A percentile compares a stretch with the other conserved stretches of the same genome.
Evolutionary conservation across 139 green algal genomes (phyloP).

Genomic region (Auxenochlorella pyrenoidosa): DNA sequence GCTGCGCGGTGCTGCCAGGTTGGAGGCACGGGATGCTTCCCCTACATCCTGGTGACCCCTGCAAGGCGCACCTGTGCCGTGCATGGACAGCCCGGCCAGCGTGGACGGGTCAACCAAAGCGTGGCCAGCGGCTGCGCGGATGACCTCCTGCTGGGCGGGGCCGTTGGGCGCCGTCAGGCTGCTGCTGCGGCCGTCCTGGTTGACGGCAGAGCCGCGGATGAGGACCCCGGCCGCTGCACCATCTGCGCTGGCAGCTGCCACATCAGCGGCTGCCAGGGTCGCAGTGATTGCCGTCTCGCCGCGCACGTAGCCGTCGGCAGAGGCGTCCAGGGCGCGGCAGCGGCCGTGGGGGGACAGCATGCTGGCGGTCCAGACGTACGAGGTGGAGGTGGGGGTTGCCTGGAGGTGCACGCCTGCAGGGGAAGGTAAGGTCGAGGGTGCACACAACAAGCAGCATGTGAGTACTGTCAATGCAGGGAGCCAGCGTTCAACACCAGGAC

Average conservation of each 20-base stretch:
- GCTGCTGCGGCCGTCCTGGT: slow-evolving; percentile 83
- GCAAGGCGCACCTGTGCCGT: slow-evolving; percentile 73
- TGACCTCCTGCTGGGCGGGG: slow-evolving; percentile 83
- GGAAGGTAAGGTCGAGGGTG: too few relatives aligned
- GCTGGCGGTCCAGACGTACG: slow-evolving; percentile 59
- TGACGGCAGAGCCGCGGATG: slow-evolving; percentile 51
- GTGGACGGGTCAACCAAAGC: slow-evolving; percentile 11
- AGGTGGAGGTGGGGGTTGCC: slow-evolving; percentile 50
- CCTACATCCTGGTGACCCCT: too few relatives aligned
- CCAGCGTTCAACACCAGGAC: too few relatives aligned
- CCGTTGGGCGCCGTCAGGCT: slow-evolving; percentile 91
- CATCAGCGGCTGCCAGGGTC: slow-evolving; percentile 10
- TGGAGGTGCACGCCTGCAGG: slow-evolving; percentile 55
- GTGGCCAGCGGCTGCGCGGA: slow-evolving; percentile 58
- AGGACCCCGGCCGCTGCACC: background rate
- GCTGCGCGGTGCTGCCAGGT: too few relatives aligned
- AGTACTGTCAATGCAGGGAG: too few relatives aligned
- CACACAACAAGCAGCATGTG: too few relatives aligned
- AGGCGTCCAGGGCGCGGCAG: slow-evolving; percentile 75
- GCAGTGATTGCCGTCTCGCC: slow-evolving; percentile 55
- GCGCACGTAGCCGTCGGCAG: slow-evolving; percentile 84
- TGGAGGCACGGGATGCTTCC: too few relatives aligned
- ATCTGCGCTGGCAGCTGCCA: background rate
- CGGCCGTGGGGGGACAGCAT: slow-evolving; percentile 80
- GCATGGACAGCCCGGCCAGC: slow-evolving; percentile 54